phyloP scores from a whole-genome alignment of 352 stramenopile genomes.

The Globisporangium splendens region DNA sequence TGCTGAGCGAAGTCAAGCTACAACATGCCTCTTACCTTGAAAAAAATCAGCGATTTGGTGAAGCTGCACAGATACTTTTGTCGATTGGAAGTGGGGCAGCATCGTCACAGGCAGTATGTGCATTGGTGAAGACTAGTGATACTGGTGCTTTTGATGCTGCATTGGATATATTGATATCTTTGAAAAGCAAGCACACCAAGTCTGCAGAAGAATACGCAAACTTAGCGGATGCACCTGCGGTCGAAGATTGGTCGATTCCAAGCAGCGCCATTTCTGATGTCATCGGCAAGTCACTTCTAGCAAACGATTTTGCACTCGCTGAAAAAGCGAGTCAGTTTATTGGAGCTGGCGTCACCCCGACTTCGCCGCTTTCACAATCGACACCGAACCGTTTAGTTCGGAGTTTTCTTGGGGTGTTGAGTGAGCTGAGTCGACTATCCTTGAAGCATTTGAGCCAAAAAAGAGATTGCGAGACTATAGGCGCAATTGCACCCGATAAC shows the following conservation, averaged over 20 bases:
- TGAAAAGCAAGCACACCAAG: neutral
- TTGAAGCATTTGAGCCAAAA: neutral
- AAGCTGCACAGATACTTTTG: conserved; percentile 29
- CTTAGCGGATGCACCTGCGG: neutral
- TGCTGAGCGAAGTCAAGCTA: conserved; percentile 36
- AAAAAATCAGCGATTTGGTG: conserved; percentile 23
- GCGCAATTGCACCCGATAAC: neutral
- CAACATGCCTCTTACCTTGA: conserved; percentile 37
- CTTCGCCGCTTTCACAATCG: conserved; percentile 12
- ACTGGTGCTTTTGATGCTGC: conserved; percentile 23
- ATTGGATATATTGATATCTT: conserved; percentile 24
- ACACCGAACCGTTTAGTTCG: conserved; percentile 8
- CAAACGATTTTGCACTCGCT: conserved; percentile 22
- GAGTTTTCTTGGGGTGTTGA: conserved; percentile 12
- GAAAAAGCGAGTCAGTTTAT: conserved; percentile 24
- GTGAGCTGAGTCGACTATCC: neutral
- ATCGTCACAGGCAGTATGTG: conserved; percentile 20
- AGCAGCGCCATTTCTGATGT: conserved; percentile 40
- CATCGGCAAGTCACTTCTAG: conserved; percentile 19
- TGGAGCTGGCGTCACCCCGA: neutral
- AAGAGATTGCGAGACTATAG: neutral
- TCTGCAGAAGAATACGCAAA: neutral
- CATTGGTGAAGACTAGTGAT: conserved; percentile 34
- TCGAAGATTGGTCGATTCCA: conserved; percentile 26
- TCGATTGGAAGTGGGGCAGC: conserved; percentile 20